phyloP scores from a whole-genome alignment of 2,329 filamentous ascomycete genomes.

The Penicillium freii region DNA sequence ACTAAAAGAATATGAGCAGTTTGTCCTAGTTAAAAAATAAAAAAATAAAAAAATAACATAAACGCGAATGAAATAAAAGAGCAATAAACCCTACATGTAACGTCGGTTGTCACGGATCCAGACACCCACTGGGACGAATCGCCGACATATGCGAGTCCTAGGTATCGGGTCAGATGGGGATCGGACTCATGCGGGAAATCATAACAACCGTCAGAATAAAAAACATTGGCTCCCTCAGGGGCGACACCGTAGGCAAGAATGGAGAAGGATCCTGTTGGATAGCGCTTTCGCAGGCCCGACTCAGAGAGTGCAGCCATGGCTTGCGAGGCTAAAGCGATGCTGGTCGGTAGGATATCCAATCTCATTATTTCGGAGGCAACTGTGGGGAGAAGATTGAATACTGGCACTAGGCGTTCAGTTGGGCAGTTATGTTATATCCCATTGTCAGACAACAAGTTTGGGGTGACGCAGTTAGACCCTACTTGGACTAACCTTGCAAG shows the following conservation, averaged over 20 bases:
- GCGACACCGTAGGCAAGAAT: constrained; percentile 17
- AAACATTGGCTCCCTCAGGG: constrained; percentile 5
- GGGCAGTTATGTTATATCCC: neutral
- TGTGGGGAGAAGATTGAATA: neutral
- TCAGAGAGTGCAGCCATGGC: constrained; percentile 3
- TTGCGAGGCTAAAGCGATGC: constrained; percentile 9
- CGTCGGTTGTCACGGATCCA: constrained; percentile 17
- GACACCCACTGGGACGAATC: constrained; percentile 17
- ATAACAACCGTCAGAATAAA: constrained; percentile 20
- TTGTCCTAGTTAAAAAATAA: too few species aligned
- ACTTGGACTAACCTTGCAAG: neutral
- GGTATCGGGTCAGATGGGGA: neutral
- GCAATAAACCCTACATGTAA: constrained; percentile 15
- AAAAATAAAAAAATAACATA: too few species aligned
- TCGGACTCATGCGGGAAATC: too few species aligned
- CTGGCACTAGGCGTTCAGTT: neutral
- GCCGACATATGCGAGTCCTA: constrained; percentile 22
- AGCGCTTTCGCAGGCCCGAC: constrained; percentile 12
- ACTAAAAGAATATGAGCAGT: constrained; percentile 8
- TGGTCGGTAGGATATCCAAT: neutral
- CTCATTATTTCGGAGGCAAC: constrained; percentile 8
- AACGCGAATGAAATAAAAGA: neutral
- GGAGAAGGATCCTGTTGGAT: constrained; percentile 15
- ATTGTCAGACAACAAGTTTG: neutral
- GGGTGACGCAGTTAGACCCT: neutral